These are phyloP conservation scores for Tricholoma furcatifolium DNA, from an alignment of 768 basidiomycete genomes.

Conservation along the genomic window DNA sequence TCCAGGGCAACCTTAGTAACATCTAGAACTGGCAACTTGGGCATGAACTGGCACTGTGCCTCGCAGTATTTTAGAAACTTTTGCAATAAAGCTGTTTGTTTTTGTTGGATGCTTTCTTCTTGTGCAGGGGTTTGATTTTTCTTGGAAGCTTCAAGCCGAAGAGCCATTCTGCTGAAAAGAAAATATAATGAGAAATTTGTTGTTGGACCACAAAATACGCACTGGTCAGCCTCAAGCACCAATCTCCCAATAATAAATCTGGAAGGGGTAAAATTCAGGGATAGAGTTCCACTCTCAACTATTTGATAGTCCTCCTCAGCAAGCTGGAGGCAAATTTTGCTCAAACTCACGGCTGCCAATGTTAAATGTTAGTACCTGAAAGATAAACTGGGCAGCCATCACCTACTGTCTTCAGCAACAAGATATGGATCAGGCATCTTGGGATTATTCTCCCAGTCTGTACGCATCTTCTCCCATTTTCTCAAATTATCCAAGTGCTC, in stretches of 20 bases:
- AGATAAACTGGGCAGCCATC: not conserved
- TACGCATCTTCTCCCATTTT: slow-evolving; percentile 2
- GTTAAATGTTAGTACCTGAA: not conserved
- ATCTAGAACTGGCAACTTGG: too few species aligned
- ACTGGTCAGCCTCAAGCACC: slow-evolving; percentile 15
- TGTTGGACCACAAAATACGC: not conserved
- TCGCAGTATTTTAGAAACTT: too few species aligned
- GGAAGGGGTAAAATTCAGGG: slow-evolving; percentile 7
- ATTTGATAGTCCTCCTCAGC: slow-evolving; percentile 10
- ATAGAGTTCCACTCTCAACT: slow-evolving; percentile 4
- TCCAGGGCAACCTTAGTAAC: too few species aligned
- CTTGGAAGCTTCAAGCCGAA: not conserved
- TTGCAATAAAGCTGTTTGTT: not conserved
- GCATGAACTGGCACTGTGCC: too few species aligned
- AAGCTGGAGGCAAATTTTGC: slow-evolving; percentile 6
- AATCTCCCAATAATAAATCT: too few species aligned
- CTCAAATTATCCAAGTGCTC: not conserved
- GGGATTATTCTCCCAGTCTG: slow-evolving; percentile 8
- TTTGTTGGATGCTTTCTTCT: not conserved
- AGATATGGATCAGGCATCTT: slow-evolving; percentile 12
- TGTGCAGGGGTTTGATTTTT: not conserved
- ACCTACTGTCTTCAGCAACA: slow-evolving; percentile 4
- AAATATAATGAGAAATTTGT: not conserved
- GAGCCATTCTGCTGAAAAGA: not conserved
- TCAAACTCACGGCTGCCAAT: slow-evolving; percentile 5